Evolutionary conservation across 495 filamentous ascomycete species (phyloP), one percentile per base, ranked within the genome.

Genomic region (Penicillium coffeae): DNA sequence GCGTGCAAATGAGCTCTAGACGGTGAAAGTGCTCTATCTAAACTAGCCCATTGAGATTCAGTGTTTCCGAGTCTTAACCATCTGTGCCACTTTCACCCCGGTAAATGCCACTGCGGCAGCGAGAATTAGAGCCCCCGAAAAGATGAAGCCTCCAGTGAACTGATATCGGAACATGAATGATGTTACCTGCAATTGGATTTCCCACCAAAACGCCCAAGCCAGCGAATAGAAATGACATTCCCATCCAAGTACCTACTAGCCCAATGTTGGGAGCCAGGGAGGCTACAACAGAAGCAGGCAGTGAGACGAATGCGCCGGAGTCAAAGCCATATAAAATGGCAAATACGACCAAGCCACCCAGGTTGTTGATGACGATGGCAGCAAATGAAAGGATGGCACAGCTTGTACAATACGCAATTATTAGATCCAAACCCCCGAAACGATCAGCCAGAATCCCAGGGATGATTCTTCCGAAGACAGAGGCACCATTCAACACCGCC

Each of bases 171-270:
- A n/a, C n/a, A n/a, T n/a, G n/a, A n/a, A n/a, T n/a, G 15, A 37
- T 37, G 35, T 75, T 75, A 12, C 83, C 83, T 0, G 73, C 76
- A 19, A 85, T 76, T 2, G 84, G 83, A 2, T 74, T 79, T 0
- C 83, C 83, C 42, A 80, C 66, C 15, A 86, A 61, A 42, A 81
- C 57, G 8, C 80, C 78, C 1, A 81, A 13, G 8, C 66, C 66
- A 1, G 65, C 53, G n/a, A 71, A 43, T 0, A 72, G 58, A 48
- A 83, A 81, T 5, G 63, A 61, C 78, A 84, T 81, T 0, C 83
- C 83, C 63, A 86, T 75, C 22, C 80, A 66, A 7, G 77, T 77
- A 0, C 83, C 83, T 27, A 86, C 70, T 2, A 78, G 55, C 14
- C 68, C 30, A 25, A 32, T 39, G 38, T 51, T 34, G 1, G 47